Evolutionary conservation across 345 rosid species (phyloP).

Genomic region (Ceriops decandra): DNA sequence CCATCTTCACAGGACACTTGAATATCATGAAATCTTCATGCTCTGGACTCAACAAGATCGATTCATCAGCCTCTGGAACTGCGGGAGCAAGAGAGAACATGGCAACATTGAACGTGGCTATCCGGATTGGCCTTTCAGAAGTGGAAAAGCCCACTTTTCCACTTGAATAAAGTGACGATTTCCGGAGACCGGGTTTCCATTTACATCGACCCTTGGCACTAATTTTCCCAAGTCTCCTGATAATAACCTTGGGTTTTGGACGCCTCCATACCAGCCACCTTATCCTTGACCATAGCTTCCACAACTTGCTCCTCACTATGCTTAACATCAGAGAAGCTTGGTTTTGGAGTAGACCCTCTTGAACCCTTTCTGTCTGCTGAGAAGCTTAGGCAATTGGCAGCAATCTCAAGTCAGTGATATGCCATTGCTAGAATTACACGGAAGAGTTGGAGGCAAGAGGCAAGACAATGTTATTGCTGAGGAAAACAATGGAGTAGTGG

Average conservation of each 20-base stretch:
- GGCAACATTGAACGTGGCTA: constrained; percentile 92
- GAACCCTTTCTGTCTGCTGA: constrained; percentile 12
- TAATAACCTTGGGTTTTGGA: constrained; percentile 48
- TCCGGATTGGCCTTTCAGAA: constrained; percentile 49
- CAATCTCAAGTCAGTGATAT: background rate
- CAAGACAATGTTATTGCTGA: constrained; percentile 5
- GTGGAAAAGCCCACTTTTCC: constrained; percentile 19
- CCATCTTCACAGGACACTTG: constrained; percentile 24
- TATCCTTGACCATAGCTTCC: constrained; percentile 49
- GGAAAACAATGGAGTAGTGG: constrained; percentile 15
- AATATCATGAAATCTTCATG: constrained; percentile 24
- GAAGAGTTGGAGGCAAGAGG: constrained; percentile 2
- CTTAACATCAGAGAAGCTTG: constrained; percentile 29
- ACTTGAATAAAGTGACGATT: constrained; percentile 21
- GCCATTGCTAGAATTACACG: background rate
- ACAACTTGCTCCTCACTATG: constrained; percentile 45
- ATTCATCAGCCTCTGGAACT: constrained; percentile 43
- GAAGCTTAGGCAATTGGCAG: constrained; percentile 1
- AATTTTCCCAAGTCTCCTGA: constrained; percentile 53
- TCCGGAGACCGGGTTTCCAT: constrained; percentile 21
- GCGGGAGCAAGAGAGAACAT: constrained; percentile 95
- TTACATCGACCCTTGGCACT: constrained; percentile 35
- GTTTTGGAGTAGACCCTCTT: constrained; percentile 7
- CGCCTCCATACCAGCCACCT: constrained; percentile 60
- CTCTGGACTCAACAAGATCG: constrained; percentile 19